Conservation (phyloP, 495 filamentous ascomycete genomes). For the Hypoxylon lienhwacheense region DNA sequence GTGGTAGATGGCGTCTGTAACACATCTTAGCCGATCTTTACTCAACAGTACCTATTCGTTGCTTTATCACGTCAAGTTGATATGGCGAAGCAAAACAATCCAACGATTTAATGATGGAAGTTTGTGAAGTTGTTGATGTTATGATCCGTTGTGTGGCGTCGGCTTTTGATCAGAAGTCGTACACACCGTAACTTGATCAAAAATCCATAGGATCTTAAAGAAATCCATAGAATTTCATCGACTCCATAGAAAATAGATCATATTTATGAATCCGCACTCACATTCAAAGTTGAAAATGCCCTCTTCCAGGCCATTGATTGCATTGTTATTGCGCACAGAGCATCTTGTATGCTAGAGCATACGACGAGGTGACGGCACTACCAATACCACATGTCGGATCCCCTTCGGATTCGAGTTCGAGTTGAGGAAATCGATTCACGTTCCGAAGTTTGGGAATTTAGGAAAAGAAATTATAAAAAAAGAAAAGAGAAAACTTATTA, state of each 20-base stretch:
- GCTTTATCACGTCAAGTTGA: background rate
- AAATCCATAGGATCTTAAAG: no score
- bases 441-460: no score
- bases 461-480: background rate
- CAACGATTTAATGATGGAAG: no score
- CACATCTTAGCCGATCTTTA: constrained; percentile 4
- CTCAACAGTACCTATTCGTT: background rate
- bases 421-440: background rate
- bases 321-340: constrained; percentile 38
- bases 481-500: constrained; percentile 11
- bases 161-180: no score
- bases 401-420: background rate
- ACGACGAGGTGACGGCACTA: constrained; percentile 12
- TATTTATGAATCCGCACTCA: no score
- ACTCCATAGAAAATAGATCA: background rate
- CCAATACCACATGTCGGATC: constrained; percentile 16
- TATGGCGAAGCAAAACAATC: background rate
- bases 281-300: constrained; percentile 37
- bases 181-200: no score
- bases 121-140: no score
- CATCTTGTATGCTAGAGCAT: constrained; percentile 25
- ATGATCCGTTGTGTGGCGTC: no score
- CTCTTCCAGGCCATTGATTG: constrained; percentile 37
- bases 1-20: constrained; percentile 33
- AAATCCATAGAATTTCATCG: no score